Base-by-base conservation (phyloP, 192 early-diverging fungal species). In the Martensiomyces pterosporus region DNA sequence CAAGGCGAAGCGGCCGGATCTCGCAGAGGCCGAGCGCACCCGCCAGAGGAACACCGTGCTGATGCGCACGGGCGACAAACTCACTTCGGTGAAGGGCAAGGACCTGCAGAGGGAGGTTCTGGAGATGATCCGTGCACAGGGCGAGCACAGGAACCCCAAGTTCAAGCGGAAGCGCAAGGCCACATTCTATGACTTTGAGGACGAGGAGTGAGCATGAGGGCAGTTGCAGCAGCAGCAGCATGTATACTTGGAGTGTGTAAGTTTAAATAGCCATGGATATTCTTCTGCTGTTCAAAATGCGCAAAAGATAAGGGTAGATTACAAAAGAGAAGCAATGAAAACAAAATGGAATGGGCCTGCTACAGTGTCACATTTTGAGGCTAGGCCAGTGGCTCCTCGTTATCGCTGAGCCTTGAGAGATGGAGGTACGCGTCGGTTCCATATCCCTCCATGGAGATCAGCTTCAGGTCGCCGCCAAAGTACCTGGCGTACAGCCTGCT, bases 381-480 rank as follows among this genome's bases (percentile, higher is more conserved):
- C 39, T 77, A 87, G 24, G 78, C 79, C 24, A 87, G 68, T 0
- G 93, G 91, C 68, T 97, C 94, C 44, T 91, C 89, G 65, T 85
- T 86, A 70, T 94, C 87, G 38, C 86, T 88, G 40, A 94, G 79
- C 16, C 92, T 77, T 43, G 86, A 91, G 32, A 97, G 76, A 62
- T 97, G 93, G 39, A 97, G 65, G 62, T 97, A 97, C 3, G 90
- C 94, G 70, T 97, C 94, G 36, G 94, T 97, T 39, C 94, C 88
- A 52, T 82, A 87, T 57, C 92, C 92, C 69, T 94, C 94, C 92
- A 95, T 94, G 29, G 86, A 89, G 39, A 93, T 92, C 38, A 94
- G 75, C 60, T 86, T 84, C 51, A 97, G 71, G 66, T 97, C 91
- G 41, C 94, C 94, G 48, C 94, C 94, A 80, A 94, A 95, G 63